Conservation (phyloP, 345 rosid genomes). For the sweet orange (Citrus sinensis) region DNA sequence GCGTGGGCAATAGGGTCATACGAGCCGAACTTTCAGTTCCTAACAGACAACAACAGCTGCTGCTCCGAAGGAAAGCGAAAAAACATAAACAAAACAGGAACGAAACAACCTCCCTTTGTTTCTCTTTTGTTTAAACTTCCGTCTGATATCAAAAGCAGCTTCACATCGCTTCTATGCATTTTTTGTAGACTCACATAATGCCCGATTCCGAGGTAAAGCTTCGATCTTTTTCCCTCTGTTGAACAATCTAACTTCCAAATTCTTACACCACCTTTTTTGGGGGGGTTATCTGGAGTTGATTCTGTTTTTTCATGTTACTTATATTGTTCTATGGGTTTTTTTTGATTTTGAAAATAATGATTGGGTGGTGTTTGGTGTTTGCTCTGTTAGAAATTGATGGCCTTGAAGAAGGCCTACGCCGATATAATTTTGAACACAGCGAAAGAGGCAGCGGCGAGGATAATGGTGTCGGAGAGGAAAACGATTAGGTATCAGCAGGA, state of each 20-base stretch:
- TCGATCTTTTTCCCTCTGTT: not conserved
- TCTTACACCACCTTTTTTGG: conserved; percentile 16
- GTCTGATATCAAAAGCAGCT: conserved; percentile 31
- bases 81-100: not conserved
- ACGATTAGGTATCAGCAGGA: conserved; percentile 66
- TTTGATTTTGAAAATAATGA: conserved; percentile 14
- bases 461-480: conserved; percentile 77
- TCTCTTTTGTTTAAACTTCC: conserved; percentile 28
- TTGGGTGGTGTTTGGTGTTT: conserved; percentile 5
- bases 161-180: conserved; percentile 34
- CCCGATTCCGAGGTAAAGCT: conserved; percentile 21
- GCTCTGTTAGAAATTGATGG: conserved; percentile 56
- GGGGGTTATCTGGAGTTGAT: conserved; percentile 8
- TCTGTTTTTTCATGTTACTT: conserved; percentile 25
- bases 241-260: not conserved
- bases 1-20: conserved; percentile 30
- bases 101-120: conserved; percentile 26
- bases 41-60: conserved; percentile 56
- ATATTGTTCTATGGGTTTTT: conserved; percentile 17
- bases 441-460: conserved; percentile 90
- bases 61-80: conserved; percentile 29
- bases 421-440: conserved; percentile 83
- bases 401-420: conserved; percentile 94
- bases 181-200: conserved; percentile 22
- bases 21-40: conserved; percentile 41